Evolutionary conservation across 176 grass and related monocot species (phyloP).

Genomic region (Tillandsia fasciculata): DNA sequence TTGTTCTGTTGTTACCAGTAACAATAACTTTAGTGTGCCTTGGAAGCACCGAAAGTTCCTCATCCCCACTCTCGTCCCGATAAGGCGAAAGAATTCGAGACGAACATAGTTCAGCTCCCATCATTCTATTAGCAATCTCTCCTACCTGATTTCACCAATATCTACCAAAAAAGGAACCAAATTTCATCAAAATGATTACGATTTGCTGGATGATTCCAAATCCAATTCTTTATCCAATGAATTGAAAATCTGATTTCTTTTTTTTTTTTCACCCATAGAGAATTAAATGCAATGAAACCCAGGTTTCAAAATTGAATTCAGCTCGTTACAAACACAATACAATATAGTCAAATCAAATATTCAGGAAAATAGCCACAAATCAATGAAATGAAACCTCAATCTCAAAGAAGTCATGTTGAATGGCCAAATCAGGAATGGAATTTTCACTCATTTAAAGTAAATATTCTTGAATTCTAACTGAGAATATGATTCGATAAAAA

Average conservation of each 20-base stretch:
- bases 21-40: slow-evolving; percentile 39
- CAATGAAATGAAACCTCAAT: neutral
- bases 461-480: neutral
- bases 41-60: slow-evolving; percentile 23
- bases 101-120: neutral
- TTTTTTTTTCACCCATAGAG: too few species aligned
- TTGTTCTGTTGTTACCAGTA: slow-evolving; percentile 34
- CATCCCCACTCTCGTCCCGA: slow-evolving; percentile 30
- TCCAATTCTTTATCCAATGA: too few species aligned
- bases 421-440: neutral
- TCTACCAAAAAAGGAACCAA: neutral
- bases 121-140: neutral
- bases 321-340: too few species aligned
- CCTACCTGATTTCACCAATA: neutral
- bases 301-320: too few species aligned
- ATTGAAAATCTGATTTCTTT: too few species aligned
- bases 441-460: neutral
- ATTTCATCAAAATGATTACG: neutral
- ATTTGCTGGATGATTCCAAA: neutral
- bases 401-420: neutral
- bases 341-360: too few species aligned
- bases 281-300: too few species aligned
- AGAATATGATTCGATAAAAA: neutral
- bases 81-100: neutral
- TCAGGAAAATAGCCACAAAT: too few species aligned